Evolutionary conservation across 345 rosid species (phyloP), one percentile per base, ranked within the genome.

Genomic region (Balakata baccata): DNA sequence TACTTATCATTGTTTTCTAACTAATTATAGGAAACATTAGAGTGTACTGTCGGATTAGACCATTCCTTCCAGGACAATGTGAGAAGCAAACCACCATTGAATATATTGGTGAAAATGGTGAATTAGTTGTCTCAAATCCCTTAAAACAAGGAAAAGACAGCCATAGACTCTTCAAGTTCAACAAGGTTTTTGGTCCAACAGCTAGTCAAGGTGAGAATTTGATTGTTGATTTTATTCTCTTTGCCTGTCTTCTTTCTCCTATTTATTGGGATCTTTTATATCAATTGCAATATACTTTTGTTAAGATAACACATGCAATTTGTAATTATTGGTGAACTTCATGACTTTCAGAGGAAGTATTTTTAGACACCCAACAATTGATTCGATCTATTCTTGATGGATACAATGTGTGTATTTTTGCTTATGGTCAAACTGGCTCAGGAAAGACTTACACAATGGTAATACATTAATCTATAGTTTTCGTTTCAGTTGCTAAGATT

Each of bases 361-460:
- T 88, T 80, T 67, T 90, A 74, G 99, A 95, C 73, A 92, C 98
- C 60, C 94, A 81, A 67, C 99, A 97, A 54, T 80, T 95, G 79
- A 91, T 95, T 77, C 91, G 96, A 52, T 92, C 99, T 11, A 96
- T 92, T 75, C 96, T 95, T 69, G 98, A 95, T 67, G 99, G 99
- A 46, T 95, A 86, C 81, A 92, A 89, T 77, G 99, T 95, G 56
- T 95, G 98, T 68, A 92, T 95, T 77, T 92, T 95, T 82, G 99
- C 99, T n/a, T 95, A 95, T 84, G 99, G 99, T 57, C 99, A 95
- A 87, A 95, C 98, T n/a, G 99, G 99, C 10, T 95, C 99, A 11
- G 99, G 99, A 61, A 95, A 95, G 86, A 95, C 99, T 58, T 95
- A 92, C 73, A 95, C 99, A 38, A 95, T 95, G 99, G 99, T 92